phyloP scores from a whole-genome alignment of 148 eudicot species.

The Persicaria maculosa region DNA sequence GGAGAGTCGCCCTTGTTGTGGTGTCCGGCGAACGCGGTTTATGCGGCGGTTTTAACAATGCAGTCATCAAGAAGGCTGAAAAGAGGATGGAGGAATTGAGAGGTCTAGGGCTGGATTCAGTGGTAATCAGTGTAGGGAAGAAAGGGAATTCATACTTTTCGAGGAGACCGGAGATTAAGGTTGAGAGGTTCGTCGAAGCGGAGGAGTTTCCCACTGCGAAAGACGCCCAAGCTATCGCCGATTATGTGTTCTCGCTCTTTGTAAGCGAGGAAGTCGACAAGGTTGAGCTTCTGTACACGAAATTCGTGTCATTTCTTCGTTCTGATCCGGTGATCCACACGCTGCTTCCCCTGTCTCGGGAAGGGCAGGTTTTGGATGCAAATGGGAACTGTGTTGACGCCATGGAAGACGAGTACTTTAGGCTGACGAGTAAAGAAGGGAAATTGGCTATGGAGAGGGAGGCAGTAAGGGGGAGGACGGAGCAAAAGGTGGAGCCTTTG shows the following conservation, averaged over 20 bases:
- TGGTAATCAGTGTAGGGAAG: conserved; percentile 67
- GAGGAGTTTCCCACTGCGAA: conserved; percentile 21
- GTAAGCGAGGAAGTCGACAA: conserved; percentile 51
- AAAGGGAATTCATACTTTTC: conserved; percentile 62
- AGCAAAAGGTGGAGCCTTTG: conserved; percentile 18
- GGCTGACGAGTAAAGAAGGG: conserved; percentile 45
- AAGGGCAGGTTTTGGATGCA: conserved; percentile 33
- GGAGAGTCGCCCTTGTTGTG: conserved; percentile 58
- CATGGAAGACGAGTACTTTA: conserved; percentile 41
- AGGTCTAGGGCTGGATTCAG: conserved; percentile 34
- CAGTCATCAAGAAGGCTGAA: conserved; percentile 47
- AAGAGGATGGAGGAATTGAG: conserved; percentile 47
- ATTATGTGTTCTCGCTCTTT: conserved; percentile 27
- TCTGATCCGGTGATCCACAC: conserved; percentile 45
- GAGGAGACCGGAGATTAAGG: conserved; percentile 24
- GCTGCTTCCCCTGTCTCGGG: conserved; percentile 34
- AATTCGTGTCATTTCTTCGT: conserved; percentile 43
- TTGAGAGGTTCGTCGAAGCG: conserved; percentile 35
- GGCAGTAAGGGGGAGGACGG: conserved; percentile 18
- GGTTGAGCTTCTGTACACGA: conserved; percentile 43
- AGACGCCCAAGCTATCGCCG: conserved; percentile 27
- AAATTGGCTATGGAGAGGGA: conserved; percentile 33
- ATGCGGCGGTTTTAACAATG: conserved; percentile 67
- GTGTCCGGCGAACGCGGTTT: conserved; percentile 68
- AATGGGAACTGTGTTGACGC: conserved; percentile 52